Conservation (phyloP, 2,329 filamentous ascomycete genomes). For the Zymoseptoria crescenta region DNA sequence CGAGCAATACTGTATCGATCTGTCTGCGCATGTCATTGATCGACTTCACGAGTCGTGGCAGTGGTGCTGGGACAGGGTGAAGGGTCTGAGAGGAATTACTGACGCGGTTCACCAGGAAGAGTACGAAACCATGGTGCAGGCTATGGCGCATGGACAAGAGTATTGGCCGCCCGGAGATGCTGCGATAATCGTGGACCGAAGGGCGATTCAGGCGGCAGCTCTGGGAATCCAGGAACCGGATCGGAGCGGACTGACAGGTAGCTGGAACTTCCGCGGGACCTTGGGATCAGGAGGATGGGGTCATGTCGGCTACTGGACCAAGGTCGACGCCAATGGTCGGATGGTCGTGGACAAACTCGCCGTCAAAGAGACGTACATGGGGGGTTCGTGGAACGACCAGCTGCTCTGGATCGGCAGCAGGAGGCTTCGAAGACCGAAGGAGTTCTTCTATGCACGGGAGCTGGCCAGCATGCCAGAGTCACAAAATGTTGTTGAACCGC, state of each 20-base stretch:
- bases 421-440: background rate
- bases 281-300: background rate
- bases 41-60: background rate
- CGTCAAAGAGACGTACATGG: background rate
- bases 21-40: background rate
- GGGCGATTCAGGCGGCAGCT: background rate
- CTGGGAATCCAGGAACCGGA: background rate
- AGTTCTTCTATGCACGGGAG: background rate
- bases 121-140: background rate
- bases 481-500: background rate
- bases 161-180: background rate
- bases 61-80: background rate
- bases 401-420: background rate
- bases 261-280: background rate
- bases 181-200: no score
- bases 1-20: background rate
- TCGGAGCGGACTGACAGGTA: background rate
- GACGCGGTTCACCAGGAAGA: background rate
- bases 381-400: background rate
- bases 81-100: background rate
- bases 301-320: background rate
- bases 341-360: background rate
- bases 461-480: background rate
- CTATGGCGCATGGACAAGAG: background rate
- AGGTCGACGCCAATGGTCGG: background rate